These are phyloP conservation scores for Pseudogymnoascus sp. DNA, from an alignment of 2,329 filamentous ascomycete genomes.

Conservation along the genomic window DNA sequence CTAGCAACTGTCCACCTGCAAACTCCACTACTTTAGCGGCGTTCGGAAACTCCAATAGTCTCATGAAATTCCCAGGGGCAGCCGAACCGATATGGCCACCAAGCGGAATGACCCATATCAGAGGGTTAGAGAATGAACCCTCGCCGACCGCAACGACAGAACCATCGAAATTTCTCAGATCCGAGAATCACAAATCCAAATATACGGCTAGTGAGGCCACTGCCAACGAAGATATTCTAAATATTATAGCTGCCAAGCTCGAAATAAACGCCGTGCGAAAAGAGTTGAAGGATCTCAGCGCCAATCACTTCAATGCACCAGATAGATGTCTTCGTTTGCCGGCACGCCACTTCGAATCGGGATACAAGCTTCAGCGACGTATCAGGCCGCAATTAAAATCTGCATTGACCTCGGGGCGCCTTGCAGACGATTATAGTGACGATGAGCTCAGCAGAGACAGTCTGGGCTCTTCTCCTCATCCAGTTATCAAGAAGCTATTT, in stretches of 20 bases:
- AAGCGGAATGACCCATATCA: conserved; percentile 54
- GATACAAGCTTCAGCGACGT: conserved; percentile 42
- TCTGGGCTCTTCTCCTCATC: conserved; percentile 35
- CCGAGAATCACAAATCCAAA: conserved; percentile 24
- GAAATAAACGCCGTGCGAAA: conserved; percentile 2
- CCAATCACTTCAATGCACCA: conserved; percentile 33
- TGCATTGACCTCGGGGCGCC: conserved; percentile 7
- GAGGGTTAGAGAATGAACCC: conserved; percentile 32
- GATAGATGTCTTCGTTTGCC: conserved; percentile 46
- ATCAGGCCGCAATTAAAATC: conserved; percentile 39
- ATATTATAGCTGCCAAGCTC: conserved; percentile 15
- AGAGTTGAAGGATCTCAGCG: conserved; percentile 19
- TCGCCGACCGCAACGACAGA: not conserved
- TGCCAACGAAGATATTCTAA: conserved; percentile 24
- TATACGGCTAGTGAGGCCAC: conserved; percentile 22
- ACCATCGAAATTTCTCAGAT: not conserved
- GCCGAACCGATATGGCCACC: conserved; percentile 64
- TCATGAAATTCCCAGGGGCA: conserved; percentile 55
- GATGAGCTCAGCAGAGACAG: conserved; percentile 30
- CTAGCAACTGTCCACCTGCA: conserved; percentile 15
- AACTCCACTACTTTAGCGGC: not conserved
- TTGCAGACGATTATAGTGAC: conserved; percentile 25
- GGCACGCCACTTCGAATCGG: conserved; percentile 48
- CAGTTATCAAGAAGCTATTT: conserved; percentile 52
- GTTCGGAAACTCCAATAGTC: conserved; percentile 19